These are phyloP conservation scores for Vigna hirtella DNA, from an alignment of 306 rosid species.

Conservation along the genomic window DNA sequence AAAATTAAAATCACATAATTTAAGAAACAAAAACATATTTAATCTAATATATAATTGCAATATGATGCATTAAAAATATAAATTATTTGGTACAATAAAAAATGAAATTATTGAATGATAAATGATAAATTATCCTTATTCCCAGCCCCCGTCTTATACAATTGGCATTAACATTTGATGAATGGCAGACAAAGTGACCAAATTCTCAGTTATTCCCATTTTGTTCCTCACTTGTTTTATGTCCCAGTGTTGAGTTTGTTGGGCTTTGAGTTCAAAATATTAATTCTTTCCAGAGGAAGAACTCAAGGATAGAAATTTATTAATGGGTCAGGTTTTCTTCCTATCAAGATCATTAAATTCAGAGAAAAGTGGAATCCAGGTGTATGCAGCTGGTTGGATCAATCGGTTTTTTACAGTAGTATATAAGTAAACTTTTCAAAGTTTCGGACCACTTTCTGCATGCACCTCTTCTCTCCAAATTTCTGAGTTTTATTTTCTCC, in stretches of 20 bases:
- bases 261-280: background rate
- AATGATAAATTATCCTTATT: background rate
- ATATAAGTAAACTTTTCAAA: too few relatives aligned
- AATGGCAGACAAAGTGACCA: constrained; percentile 38
- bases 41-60: background rate
- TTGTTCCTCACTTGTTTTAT: background rate
- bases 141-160: background rate
- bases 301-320: too few relatives aligned
- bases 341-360: too few relatives aligned
- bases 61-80: background rate
- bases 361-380: too few relatives aligned
- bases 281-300: background rate
- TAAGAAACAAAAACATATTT: too few relatives aligned
- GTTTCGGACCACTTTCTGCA: too few relatives aligned
- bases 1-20: too few relatives aligned
- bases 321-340: too few relatives aligned
- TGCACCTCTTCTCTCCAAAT: too few relatives aligned
- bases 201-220: constrained; percentile 8
- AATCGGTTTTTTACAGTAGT: too few relatives aligned
- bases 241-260: background rate
- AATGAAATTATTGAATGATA: background rate
- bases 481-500: too few relatives aligned
- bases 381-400: too few relatives aligned
- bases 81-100: background rate
- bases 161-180: background rate